Percentiles rank a stretch among this genome's conserved stretches.
Conservation (phyloP, 805 yeast genomes). For the Grigorovia yakushimaensis region DNA sequence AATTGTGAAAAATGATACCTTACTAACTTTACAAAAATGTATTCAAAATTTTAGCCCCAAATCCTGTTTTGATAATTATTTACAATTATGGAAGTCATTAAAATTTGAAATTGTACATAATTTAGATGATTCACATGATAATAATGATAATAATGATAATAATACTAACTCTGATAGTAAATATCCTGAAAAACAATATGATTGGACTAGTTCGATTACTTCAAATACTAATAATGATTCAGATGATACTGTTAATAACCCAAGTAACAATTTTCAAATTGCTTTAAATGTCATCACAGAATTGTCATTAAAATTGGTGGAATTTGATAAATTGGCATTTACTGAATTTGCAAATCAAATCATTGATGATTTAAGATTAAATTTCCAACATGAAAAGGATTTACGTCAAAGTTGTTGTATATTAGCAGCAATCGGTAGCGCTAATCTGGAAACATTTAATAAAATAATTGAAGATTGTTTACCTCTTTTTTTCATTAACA, state of each 20-base stretch:
- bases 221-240: constrained; percentile 12
- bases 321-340: constrained; percentile 25
- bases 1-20: constrained; percentile 61
- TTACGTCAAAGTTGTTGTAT: constrained; percentile 56
- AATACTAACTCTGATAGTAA: background rate
- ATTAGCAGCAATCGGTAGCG: constrained; percentile 45
- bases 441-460: constrained; percentile 39
- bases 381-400: constrained; percentile 42
- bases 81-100: constrained; percentile 73
- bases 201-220: constrained; percentile 1
- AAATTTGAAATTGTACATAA: constrained; percentile 84
- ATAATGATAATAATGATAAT: background rate
- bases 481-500: constrained; percentile 32
- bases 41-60: constrained; percentile 41
- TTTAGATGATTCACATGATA: constrained; percentile 37
- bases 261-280: constrained; percentile 29
- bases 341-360: constrained; percentile 33
- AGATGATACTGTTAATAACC: constrained; percentile 22
- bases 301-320: constrained; percentile 33
- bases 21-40: constrained; percentile 51
- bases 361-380: constrained; percentile 43
- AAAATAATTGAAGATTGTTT: constrained; percentile 38
- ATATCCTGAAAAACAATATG: background rate
- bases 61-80: constrained; percentile 52
- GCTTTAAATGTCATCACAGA: constrained; percentile 38